phyloP scores from a whole-genome alignment of 495 filamentous ascomycete genomes.

The Daldinia decipiens region DNA sequence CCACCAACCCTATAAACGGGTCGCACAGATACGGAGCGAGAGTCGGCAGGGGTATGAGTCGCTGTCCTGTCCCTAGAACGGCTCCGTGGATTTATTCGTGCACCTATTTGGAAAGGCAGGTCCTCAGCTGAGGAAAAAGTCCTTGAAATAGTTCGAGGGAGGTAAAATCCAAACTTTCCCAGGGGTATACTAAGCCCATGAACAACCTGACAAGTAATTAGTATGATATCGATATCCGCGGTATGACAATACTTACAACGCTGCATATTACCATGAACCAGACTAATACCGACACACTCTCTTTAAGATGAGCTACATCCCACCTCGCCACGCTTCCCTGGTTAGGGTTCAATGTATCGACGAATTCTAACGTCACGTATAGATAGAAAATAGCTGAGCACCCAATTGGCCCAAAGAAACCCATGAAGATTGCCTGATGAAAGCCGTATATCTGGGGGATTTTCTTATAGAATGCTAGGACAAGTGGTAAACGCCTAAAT shows the following conservation, averaged over 20 bases:
- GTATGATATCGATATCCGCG: neutral
- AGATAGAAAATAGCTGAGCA: constrained; percentile 92
- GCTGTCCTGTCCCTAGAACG: constrained; percentile 47
- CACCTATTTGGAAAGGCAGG: constrained; percentile 36
- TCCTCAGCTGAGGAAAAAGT: constrained; percentile 56
- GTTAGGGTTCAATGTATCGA: constrained; percentile 62
- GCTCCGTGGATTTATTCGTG: constrained; percentile 53
- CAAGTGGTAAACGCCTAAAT: constrained; percentile 79
- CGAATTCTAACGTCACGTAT: constrained; percentile 78
- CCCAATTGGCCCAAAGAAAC: constrained; percentile 96
- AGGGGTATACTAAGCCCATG: constrained; percentile 88
- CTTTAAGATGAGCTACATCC: constrained; percentile 72
- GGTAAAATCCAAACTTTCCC: constrained; percentile 81
- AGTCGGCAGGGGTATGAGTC: constrained; percentile 36
- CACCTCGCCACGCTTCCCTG: constrained; percentile 66
- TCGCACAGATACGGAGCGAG: constrained; percentile 47
- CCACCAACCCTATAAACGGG: constrained; percentile 64
- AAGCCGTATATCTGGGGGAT: constrained; percentile 76
- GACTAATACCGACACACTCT: constrained; percentile 75
- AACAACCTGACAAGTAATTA: constrained; percentile 67
- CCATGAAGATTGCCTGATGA: constrained; percentile 81
- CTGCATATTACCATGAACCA: constrained; percentile 91
- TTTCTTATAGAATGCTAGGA: constrained; percentile 76
- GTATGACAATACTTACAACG: constrained; percentile 68
- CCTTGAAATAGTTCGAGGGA: constrained; percentile 79